Percentiles rank a stretch among this genome's conserved stretches.
These are phyloP conservation scores for Ceratocystis ficicola DNA, from an alignment of 2,329 filamentous ascomycete species.

Conservation along the genomic window DNA sequence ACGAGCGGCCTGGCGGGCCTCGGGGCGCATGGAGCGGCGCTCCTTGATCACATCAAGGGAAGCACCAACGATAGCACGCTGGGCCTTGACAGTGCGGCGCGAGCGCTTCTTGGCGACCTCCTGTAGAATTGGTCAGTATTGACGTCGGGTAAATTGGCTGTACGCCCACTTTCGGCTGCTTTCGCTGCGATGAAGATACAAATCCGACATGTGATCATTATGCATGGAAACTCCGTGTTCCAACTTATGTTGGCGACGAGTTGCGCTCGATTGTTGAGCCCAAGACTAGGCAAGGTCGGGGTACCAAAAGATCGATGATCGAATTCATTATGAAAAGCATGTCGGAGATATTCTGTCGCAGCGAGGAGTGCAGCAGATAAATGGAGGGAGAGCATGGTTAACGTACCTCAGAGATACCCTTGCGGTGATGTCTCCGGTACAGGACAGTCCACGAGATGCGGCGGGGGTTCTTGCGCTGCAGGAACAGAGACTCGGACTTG, in stretches of 20 bases:
- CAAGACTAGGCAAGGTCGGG: neutral
- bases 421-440: constrained; percentile 98
- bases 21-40: constrained; percentile 85
- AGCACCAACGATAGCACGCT: constrained; percentile 97
- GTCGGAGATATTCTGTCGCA: neutral
- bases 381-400: neutral
- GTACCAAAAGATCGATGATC: neutral
- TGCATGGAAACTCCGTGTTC: neutral
- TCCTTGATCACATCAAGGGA: constrained; percentile 99
- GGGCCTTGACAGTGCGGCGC: constrained; percentile 93
- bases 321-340: constrained; percentile 3
- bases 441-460: constrained; percentile 98
- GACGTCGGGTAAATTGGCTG: neutral
- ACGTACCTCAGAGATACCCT: constrained; percentile 99
- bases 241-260: neutral
- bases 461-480: constrained; percentile 99
- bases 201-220: neutral
- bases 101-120: constrained; percentile 99
- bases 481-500: constrained; percentile 99
- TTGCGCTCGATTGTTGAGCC: neutral
- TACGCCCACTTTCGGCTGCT: neutral
- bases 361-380: neutral
- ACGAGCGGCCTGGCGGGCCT: constrained; percentile 87
- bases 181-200: neutral
- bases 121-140: constrained; percentile 46